phyloP scores from a whole-genome alignment of 768 basidiomycete species.

The Albatrellus ellisii region DNA sequence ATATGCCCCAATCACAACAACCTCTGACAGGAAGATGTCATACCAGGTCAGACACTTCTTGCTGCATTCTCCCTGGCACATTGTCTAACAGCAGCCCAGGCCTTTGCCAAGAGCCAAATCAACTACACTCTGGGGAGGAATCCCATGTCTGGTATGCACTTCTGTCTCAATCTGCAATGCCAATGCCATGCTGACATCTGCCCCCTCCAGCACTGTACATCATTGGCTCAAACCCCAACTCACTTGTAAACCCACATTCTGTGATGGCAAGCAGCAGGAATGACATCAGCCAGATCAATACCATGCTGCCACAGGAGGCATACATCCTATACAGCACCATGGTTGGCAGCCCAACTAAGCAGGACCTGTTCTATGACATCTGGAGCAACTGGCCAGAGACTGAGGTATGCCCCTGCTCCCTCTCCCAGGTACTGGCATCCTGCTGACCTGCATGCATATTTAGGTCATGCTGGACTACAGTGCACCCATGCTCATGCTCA shows the following conservation, averaged over 20 bases:
- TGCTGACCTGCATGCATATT: background rate
- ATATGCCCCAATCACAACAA: constrained; percentile 66
- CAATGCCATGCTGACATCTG: constrained; percentile 3
- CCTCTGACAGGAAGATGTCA: constrained; percentile 34
- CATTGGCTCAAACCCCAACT: constrained; percentile 83
- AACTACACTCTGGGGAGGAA: constrained; percentile 82
- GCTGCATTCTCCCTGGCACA: too few relatives aligned
- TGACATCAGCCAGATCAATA: constrained; percentile 56
- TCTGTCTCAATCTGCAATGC: background rate
- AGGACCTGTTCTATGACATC: constrained; percentile 73
- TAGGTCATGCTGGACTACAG: constrained; percentile 82
- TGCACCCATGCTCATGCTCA: constrained; percentile 78
- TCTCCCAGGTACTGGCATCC: background rate
- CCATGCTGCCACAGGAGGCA: constrained; percentile 53
- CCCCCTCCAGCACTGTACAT: constrained; percentile 54
- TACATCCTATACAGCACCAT: constrained; percentile 81
- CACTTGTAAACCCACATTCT: constrained; percentile 83
- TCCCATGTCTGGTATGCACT: constrained; percentile 62
- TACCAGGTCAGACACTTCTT: constrained; percentile 38
- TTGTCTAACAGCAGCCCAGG: constrained; percentile 27
- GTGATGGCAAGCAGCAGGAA: constrained; percentile 79
- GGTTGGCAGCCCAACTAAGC: constrained; percentile 72
- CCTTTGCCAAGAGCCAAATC: constrained; percentile 64
- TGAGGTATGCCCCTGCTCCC: constrained; percentile 38
- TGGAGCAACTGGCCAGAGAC: constrained; percentile 84